Evolutionary conservation across 495 filamentous ascomycete genomes (phyloP).

Genomic region (Talaromyces borbonicus): DNA sequence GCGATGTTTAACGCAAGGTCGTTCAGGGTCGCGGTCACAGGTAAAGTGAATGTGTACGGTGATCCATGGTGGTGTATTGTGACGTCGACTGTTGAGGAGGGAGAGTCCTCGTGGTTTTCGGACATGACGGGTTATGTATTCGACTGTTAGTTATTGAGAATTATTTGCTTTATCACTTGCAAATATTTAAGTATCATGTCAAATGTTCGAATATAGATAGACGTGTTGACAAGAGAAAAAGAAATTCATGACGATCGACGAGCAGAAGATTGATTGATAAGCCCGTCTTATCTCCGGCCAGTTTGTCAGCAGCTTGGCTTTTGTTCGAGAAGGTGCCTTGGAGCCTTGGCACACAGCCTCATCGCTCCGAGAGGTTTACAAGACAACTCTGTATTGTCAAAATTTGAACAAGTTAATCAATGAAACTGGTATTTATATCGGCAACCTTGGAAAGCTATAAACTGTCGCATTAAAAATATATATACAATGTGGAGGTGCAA

Average conservation of each 20-base stretch:
- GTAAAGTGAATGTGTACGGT: conserved; percentile 59
- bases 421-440: no score
- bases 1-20: conserved; percentile 53
- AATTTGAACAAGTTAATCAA: no score
- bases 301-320: not conserved
- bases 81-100: conserved; percentile 28
- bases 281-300: not conserved
- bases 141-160: no score
- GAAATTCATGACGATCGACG: not conserved
- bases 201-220: not conserved
- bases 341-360: no score
- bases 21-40: conserved; percentile 59
- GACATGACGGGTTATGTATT: not conserved
- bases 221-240: not conserved
- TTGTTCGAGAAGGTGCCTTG: conserved; percentile 3
- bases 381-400: no score
- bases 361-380: no score
- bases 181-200: not conserved
- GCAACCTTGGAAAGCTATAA: no score
- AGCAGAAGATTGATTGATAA: not conserved
- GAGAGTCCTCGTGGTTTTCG: not conserved
- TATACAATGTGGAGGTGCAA: no score
- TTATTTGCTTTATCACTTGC: no score
- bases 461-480: no score
- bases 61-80: conserved; percentile 53